A percentile compares a stretch with the other conserved stretches of the same genome.
These are phyloP conservation scores for Fusarium torreyae DNA, from an alignment of 2,329 filamentous ascomycete species.

Conservation along the genomic window DNA sequence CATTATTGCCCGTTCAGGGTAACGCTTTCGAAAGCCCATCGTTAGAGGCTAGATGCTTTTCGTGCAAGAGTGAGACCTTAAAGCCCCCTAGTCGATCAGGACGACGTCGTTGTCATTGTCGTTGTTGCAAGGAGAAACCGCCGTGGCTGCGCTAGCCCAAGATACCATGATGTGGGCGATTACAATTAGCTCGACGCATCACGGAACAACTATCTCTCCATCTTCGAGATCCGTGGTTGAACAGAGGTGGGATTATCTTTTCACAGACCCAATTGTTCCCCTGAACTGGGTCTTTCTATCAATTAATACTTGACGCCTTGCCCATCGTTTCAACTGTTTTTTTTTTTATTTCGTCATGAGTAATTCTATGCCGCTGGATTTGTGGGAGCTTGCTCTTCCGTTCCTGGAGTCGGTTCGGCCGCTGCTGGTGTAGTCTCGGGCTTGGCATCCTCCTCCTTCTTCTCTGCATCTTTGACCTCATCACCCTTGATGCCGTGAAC, in stretches of 20 bases:
- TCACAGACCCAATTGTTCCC: slow-evolving; percentile 12
- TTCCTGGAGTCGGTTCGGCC: slow-evolving; percentile 23
- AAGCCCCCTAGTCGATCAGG: slow-evolving; percentile 27
- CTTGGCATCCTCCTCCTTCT: slow-evolving; percentile 31
- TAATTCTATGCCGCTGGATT: slow-evolving; percentile 28
- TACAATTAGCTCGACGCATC: slow-evolving; percentile 12
- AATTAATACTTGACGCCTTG: slow-evolving; percentile 37
- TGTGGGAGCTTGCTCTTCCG: slow-evolving; percentile 29
- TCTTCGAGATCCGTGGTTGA: background rate
- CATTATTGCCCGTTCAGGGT: slow-evolving; percentile 20
- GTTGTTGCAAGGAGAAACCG: slow-evolving; percentile 27
- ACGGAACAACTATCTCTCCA: slow-evolving; percentile 24
- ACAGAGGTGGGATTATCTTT: slow-evolving; percentile 10
- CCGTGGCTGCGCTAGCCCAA: slow-evolving; percentile 28
- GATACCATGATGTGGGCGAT: slow-evolving; percentile 3
- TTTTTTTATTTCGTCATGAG: slow-evolving; percentile 29
- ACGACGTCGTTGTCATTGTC: slow-evolving; percentile 12
- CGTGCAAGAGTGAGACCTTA: slow-evolving; percentile 10
- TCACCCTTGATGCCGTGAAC: slow-evolving; percentile 62
- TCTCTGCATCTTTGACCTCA: slow-evolving; percentile 30
- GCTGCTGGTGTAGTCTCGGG: slow-evolving; percentile 28
- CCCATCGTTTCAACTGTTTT: slow-evolving; percentile 34
- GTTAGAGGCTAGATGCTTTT: slow-evolving; percentile 38
- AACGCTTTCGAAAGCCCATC: slow-evolving; percentile 25
- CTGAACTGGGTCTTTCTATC: slow-evolving; percentile 26